These are phyloP conservation scores for Taiozyma sp. DNA, from an alignment of 1,139 yeast species.

Conservation along the genomic window DNA sequence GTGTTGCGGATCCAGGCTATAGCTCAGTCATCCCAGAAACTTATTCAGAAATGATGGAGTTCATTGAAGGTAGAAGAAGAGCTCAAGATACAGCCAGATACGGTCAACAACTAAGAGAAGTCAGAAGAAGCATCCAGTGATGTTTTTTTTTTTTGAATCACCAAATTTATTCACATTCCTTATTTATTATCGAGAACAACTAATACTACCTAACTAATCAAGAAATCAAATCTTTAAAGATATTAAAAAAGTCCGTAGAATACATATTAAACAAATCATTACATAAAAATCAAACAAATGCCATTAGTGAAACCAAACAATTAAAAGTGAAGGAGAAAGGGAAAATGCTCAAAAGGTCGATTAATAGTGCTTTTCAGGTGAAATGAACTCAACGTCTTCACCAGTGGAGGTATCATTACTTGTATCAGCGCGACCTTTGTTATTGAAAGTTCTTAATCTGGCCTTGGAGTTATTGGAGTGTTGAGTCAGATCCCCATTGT, in stretches of 20 bases:
- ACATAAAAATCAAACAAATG: neutral
- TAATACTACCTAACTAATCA: neutral
- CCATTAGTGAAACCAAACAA: neutral
- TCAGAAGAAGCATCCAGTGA: neutral
- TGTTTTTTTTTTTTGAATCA: neutral
- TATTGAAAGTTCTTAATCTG: slow-evolving; percentile 20
- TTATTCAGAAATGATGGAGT: slow-evolving; percentile 89
- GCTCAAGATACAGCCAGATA: slow-evolving; percentile 77
- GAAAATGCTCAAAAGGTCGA: neutral
- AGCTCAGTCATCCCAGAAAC: slow-evolving; percentile 81
- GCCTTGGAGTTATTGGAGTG: slow-evolving; percentile 16
- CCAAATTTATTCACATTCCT: neutral
- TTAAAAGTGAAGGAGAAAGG: neutral
- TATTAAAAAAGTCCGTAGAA: neutral
- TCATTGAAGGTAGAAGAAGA: slow-evolving; percentile 84
- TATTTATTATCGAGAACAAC: neutral
- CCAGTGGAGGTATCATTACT: slow-evolving; percentile 21
- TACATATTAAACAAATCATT: neutral
- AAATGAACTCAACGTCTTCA: slow-evolving; percentile 25
- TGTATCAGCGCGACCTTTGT: slow-evolving; percentile 20
- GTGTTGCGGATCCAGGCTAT: slow-evolving; percentile 37
- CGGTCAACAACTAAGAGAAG: slow-evolving; percentile 38
- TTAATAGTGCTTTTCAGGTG: slow-evolving; percentile 3
- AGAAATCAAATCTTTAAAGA: neutral
- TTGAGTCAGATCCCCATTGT: slow-evolving; percentile 2